Evolutionary conservation across 2,329 filamentous ascomycete species (phyloP), one percentile per base, ranked within the genome.

Genomic region (Apiospora saccharicola): DNA sequence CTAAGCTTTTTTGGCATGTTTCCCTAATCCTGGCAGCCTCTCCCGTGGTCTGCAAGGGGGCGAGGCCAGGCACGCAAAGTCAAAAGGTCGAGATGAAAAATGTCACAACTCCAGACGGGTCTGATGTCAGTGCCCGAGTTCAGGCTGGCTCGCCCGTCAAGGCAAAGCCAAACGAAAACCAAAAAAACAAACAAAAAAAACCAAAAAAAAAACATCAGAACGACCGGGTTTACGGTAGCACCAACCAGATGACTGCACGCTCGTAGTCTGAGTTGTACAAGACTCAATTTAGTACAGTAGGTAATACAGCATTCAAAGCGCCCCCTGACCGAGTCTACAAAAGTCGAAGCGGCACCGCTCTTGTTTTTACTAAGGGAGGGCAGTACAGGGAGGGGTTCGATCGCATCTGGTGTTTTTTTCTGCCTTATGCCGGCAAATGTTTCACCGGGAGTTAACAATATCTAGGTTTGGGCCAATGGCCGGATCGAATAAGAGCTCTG

Each of bases 361-460:
- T 30, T 26, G n/a, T 13, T 51, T 13, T 13, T 26, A 3, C n/a
- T 51, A 13, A 51, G 47, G 10, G 12, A 51, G 47, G 47, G 26
- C 37, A 41, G 37, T 41, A 41, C 37, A 57, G 51, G 34, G 34
- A n/a, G 34, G 57, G 57, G 57, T 64, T 64, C 57, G 57, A 64
- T 41, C 34, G 57, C 57, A 41, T 61, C 51, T 26, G 19, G 51
- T 64, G 24, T 22, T n/a, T 41, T 37, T 19, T 64, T 64, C 30
- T 41, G 57, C 34, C 30, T 64, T 64, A 64, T 64, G 57, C 57
- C 57, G 57, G 22, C 57, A 64, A 41, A 41, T 41, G 57, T 64
- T 41, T 64, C 57, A 41, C 34, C 57, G 57, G 57, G 57, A 64
- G 41, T 64, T 64, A 64, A 64, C 57, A 22, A 64, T 41, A 41